These are phyloP conservation scores for Orbilia ellipsospora DNA, from an alignment of 2,329 filamentous ascomycete genomes.

Conservation along the genomic window DNA sequence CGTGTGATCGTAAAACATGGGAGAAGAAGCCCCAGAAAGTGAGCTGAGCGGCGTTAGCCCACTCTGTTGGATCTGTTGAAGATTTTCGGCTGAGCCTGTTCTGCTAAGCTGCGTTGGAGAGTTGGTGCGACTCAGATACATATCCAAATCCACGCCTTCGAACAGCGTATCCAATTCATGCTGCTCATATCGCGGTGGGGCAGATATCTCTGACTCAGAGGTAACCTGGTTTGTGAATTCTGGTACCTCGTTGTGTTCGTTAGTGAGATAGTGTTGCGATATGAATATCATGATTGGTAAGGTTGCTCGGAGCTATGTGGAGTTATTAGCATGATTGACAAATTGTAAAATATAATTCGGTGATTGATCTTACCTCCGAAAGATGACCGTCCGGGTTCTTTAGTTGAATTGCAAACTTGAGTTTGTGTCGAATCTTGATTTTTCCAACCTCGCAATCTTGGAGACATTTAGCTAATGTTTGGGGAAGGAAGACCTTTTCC, in stretches of 20 bases:
- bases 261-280: constrained; percentile 88
- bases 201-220: constrained; percentile 71
- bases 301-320: constrained; percentile 78
- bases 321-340: constrained; percentile 14
- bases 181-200: constrained; percentile 91
- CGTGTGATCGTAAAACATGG: constrained; percentile 43
- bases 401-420: constrained; percentile 89
- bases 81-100: constrained; percentile 82
- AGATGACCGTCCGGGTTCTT: constrained; percentile 95
- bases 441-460: constrained; percentile 89
- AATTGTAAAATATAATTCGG: not conserved
- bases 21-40: constrained; percentile 39
- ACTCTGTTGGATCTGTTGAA: constrained; percentile 68
- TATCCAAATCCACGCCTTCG: constrained; percentile 81
- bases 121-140: constrained; percentile 83
- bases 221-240: constrained; percentile 69
- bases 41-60: constrained; percentile 54
- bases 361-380: constrained; percentile 74
- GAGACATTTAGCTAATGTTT: constrained; percentile 81
- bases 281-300: constrained; percentile 94
- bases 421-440: constrained; percentile 91
- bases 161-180: constrained; percentile 92
- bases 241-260: constrained; percentile 84
- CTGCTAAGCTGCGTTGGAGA: constrained; percentile 82
- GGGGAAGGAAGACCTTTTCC: constrained; percentile 77